Evolutionary conservation across 805 yeast genomes (phyloP), one percentile per base, ranked within the genome.

Genomic region (Maudiozyma barnettii): DNA sequence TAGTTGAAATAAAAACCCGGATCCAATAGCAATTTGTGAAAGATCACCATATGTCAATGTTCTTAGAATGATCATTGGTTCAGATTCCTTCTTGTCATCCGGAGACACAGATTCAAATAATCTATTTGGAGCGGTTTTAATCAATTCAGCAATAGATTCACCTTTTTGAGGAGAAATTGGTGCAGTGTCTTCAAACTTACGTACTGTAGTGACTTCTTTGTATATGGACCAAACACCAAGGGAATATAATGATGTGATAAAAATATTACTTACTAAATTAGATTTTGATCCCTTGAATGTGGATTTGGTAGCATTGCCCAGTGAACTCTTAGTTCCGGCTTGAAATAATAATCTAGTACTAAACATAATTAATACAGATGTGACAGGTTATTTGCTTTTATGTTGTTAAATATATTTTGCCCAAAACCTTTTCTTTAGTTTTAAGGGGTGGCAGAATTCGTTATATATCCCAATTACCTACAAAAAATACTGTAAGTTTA

Each of bases 11-110:
- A 45, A 22, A 29, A 45, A 39, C 22, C 43, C 47, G 20, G 39
- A 31, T 5, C 43, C 43, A 39, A 45, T 45, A 3, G 47, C 43
- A 39, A 45, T 30, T 35, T 45, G 43, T 3, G 47, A 45, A 10
- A 45, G 16, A 35, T 45, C 47, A 10, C 47, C 43, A 23, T 45
- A 45, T 5, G 47, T 45, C 14, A 45, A 40, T 2, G 23, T 31
- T 10, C 16, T 20, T 2, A 45, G 18, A 10, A 39, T 23, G 20
- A 14, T 43, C 14, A 37, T 8, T 31, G 45, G 45, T 42, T 42
- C 45, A 36, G 18, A n/a, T 13, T 21, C 22, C 12, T 20, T 21
- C 5, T 14, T 2, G 3, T 6, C 16, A 21, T 22, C n/a, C 5
- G 22, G 16, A 3, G 14, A 14, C 5, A 3, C 31, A 6, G 33